Evolutionary conservation across 164 flowering plant genomes (phyloP), one percentile per base, ranked within the genome.

Genomic region (Hamamelis virginiana): DNA sequence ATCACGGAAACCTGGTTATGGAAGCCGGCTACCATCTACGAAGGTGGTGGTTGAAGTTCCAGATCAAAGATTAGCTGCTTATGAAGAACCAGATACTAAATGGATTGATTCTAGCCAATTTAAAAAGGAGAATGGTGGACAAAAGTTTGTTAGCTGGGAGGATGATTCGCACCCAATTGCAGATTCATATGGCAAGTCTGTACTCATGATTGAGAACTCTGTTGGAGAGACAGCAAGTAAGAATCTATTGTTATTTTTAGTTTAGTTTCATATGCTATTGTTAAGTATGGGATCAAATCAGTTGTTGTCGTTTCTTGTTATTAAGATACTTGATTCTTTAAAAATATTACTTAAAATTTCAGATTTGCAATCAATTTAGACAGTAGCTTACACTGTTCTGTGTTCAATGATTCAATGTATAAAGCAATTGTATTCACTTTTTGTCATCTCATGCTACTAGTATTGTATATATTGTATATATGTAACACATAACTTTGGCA

Each of bases 11-110:
- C 56, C 72, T 5, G 80, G 86, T 45, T 73, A 73, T 76, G 88
- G 84, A 25, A 81, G 70, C 64, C 73, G 89, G 58, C 96, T 86
- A 65, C 62, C 77, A 4, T 75, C 86, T 4, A 76, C 79, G 16
- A 92, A 89, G 71, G 85, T 85, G 25, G 85, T 87, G 18, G 72
- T 83, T 64, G 94, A 90, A 76, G 90, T 86, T 74, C 80, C 90
- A 3, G 92, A 87, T 65, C 85, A 80, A 57, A 87, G 62, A 59
- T 18, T 63, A 19, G 81, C 71, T 68, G 68, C 80, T 53, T 78
- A 62, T 28, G 96, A 85, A 71, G 94, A 90, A 66, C 87, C 87
- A 19, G 91, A 89, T 78, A 90, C 94, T 18, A 92, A 89, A 53
- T 72, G 80, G 80, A 85, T 87, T 68, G 90, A 92, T 77, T 67